Evolutionary conservation across 768 basidiomycete species (phyloP), one percentile per base, ranked within the genome.

Genomic region (Suillus paluster): DNA sequence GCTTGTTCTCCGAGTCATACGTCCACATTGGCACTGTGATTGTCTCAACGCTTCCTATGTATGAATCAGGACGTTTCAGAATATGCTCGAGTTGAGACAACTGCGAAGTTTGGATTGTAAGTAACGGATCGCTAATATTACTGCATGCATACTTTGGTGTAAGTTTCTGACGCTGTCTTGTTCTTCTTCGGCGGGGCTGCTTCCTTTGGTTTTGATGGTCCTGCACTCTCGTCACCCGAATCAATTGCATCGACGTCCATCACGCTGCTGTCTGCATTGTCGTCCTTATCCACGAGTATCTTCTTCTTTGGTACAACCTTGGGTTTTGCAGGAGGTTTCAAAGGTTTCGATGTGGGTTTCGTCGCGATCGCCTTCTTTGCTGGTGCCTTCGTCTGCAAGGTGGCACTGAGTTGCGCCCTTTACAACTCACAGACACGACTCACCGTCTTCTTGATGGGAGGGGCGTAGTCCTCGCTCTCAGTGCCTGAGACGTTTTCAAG

Each of bases 71-170:
- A 38, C 94, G 90, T 75, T 90, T 88, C 68, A 98, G 79, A 71
- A 95, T 93, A 68, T 99, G 97, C 72, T 99, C 95, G 34, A 97
- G 80, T 88, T 95, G 96, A 1, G 94, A 87, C 54, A 99, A 85
- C 97, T 99, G 67, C 23, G 59, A 38, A 58, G 62, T 68, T 39
- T 41, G 61, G 62, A 46, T 41, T 23, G 27, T n/a, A 23, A 19
- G 45, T 19, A 41, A 39, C 11, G 17, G 2, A 19, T 33, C 14
- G 48, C 25, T 36, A 34, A 59, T 39, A 33, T 42, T 11, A 55
- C 36, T 19, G n/a, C 58, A 36, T 44, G 68, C 83, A 66, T 52
- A 94, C 95, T 84, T 95, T 96, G 57, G 88, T 89, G 71, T 96
- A 97, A 41, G 84, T 95, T 71, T 98, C 94, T 8, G 93, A 94